Base-by-base conservation (phyloP, 2,329 filamentous ascomycete genomes). In the Pestalotiopsis sp. region DNA sequence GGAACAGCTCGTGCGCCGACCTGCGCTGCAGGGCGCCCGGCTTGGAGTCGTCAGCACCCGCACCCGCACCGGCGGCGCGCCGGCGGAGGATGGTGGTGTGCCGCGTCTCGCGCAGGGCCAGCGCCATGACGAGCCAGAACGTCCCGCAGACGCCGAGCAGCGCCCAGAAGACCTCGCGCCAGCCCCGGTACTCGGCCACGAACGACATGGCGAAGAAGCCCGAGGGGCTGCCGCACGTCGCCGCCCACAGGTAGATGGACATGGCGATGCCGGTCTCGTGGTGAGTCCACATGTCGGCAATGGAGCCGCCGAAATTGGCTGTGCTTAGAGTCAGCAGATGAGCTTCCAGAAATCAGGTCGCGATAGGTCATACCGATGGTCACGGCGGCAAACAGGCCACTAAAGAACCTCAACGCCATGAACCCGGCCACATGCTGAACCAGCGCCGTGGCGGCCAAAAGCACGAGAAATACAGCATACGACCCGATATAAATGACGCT, bases 141-240 rank as follows among this genome's bases (percentile, higher is more conserved):
- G 75, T 73, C 6, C 82, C 78, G 70, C 81, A 83, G 12, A 85
- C 80, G 6, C 79, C 80, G n/a, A 85, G 77, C 70, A 85, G 77
- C 25, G 83, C 78, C 77, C 83, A 83, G 68, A 85, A 82, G 0
- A 84, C 80, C 60, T 77, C 74, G 49, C 82, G 75, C 83, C 83
- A 85, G 23, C 78, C 78, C 56, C 78, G 75, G 39, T 78, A 74
- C 56, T 84, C 77, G 4, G 83, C 82, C 14, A 85, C 78, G 45
- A 83, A 81, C 0, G 81, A 83, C 72, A 84, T 81, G 17, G 84
- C 72, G 31, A 85, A 82, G 70, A 82, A 85, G 0, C 83, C 83
- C 9, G 81, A 80, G 0, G 83, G 83, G 14, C 80, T 82, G 0
- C 83, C 83, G 17, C 79, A 80, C 0, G 83, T 84, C 0, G 83